Conservation (phyloP, 2,329 filamentous ascomycete genomes). For the Byssothecium circinans region DNA sequence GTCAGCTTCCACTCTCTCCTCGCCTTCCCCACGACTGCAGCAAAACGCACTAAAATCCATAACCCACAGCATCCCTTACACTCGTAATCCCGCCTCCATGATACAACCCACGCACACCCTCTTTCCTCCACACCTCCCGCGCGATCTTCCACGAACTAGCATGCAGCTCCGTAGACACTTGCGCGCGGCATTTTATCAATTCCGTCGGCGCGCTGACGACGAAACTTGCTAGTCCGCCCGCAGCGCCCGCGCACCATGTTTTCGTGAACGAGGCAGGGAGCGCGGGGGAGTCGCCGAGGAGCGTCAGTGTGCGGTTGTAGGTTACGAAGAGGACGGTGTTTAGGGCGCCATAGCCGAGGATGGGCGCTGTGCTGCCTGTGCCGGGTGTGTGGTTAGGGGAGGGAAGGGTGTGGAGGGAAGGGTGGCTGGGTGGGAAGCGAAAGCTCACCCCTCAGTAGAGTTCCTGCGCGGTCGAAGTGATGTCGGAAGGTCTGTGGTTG, state of each 20-base stretch:
- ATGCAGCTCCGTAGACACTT: slow-evolving; percentile 56
- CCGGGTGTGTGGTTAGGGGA: slow-evolving; percentile 17
- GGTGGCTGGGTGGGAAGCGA: neutral
- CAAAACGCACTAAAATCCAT: slow-evolving; percentile 77
- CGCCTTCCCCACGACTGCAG: neutral
- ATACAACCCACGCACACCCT: slow-evolving; percentile 72
- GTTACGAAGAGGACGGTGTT: slow-evolving; percentile 88
- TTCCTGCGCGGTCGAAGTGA: slow-evolving; percentile 42
- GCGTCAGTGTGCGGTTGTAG: slow-evolving; percentile 79
- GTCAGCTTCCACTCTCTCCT: neutral
- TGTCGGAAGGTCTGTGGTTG: slow-evolving; percentile 25
- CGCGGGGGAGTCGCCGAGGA: slow-evolving; percentile 50
- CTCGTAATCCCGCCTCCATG: slow-evolving; percentile 80
- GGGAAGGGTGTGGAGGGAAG: neutral
- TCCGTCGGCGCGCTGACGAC: slow-evolving; percentile 86
- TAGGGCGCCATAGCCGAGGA: slow-evolving; percentile 85
- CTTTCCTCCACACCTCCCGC: slow-evolving; percentile 60
- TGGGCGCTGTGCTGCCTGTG: slow-evolving; percentile 76
- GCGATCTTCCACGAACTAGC: slow-evolving; percentile 63
- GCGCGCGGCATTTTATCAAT: slow-evolving; percentile 84
- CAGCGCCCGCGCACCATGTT: slow-evolving; percentile 77
- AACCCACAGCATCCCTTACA: slow-evolving; percentile 84
- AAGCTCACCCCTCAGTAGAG: slow-evolving; percentile 40
- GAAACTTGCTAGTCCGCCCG: slow-evolving; percentile 83
- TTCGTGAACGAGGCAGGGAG: slow-evolving; percentile 57